Conservation (phyloP, 768 basidiomycete species). For the Amanita jacksonii region DNA sequence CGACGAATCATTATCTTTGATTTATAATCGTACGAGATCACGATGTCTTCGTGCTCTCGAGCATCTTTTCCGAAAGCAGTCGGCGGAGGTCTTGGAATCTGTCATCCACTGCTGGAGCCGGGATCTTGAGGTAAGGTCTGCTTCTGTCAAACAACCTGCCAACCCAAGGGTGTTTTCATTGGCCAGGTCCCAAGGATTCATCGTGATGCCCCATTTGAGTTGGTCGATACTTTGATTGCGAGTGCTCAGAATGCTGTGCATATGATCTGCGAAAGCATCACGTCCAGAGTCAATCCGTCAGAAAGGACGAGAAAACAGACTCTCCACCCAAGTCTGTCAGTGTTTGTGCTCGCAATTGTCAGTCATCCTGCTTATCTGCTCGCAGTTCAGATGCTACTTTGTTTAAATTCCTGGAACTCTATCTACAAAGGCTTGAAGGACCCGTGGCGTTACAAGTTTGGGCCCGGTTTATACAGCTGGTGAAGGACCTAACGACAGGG, state of each 20-base stretch:
- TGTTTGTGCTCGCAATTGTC: slow-evolving; percentile 6
- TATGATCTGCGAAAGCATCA: slow-evolving; percentile 81
- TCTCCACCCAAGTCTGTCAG: slow-evolving; percentile 61
- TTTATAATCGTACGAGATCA: slow-evolving; percentile 54
- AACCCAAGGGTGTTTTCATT: neutral
- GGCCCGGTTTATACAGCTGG: slow-evolving; percentile 65
- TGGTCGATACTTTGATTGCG: slow-evolving; percentile 74
- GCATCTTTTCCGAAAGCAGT: slow-evolving; percentile 73
- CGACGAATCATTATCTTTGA: slow-evolving; percentile 59
- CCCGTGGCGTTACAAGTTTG: slow-evolving; percentile 92
- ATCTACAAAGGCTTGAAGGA: slow-evolving; percentile 75
- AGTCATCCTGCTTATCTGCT: slow-evolving; percentile 4
- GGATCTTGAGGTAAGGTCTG: slow-evolving; percentile 35
- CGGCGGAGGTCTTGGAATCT: slow-evolving; percentile 76
- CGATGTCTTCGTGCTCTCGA: slow-evolving; percentile 78
- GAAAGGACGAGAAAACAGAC: slow-evolving; percentile 55
- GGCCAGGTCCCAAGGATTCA: slow-evolving; percentile 23
- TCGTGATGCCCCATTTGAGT: slow-evolving; percentile 58
- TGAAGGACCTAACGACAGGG: slow-evolving; percentile 64
- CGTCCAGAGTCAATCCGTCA: slow-evolving; percentile 41
- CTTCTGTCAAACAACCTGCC: neutral
- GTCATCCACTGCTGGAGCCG: slow-evolving; percentile 77
- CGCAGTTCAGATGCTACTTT: slow-evolving; percentile 56
- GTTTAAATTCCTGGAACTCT: slow-evolving; percentile 87
- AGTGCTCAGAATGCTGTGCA: slow-evolving; percentile 84